Evolutionary conservation across 176 grass and related monocot species (phyloP).

Genomic region (Ensete ventricosum): DNA sequence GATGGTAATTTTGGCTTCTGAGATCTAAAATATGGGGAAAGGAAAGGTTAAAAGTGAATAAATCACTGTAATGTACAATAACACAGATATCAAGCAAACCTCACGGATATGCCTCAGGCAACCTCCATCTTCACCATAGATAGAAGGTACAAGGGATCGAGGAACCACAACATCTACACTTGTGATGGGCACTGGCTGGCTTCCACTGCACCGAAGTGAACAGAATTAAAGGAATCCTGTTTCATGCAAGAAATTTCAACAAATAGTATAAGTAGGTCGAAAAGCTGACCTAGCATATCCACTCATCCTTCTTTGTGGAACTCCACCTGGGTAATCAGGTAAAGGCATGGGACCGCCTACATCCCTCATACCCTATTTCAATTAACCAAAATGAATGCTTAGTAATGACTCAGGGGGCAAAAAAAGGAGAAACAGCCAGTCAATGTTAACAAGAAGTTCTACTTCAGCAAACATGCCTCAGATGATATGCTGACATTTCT

Average conservation of each 20-base stretch:
- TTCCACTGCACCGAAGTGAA: constrained; percentile 28
- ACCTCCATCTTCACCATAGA: constrained; percentile 83
- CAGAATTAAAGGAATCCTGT: background rate
- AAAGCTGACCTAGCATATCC: constrained; percentile 60
- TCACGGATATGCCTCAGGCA: constrained; percentile 74
- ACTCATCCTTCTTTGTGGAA: constrained; percentile 45
- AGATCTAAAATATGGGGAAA: constrained; percentile 43
- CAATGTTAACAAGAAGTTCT: background rate
- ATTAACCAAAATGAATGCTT: constrained; percentile 3
- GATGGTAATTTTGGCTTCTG: constrained; percentile 83
- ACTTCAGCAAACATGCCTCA: background rate
- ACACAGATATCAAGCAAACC: constrained; percentile 29
- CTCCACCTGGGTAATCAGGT: constrained; percentile 41
- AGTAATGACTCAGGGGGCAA: background rate
- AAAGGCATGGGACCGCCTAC: constrained; percentile 36
- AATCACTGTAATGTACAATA: background rate
- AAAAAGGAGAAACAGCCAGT: constrained; percentile 8
- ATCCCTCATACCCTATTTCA: constrained; percentile 41
- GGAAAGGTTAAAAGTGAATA: constrained; percentile 8
- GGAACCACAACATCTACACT: constrained; percentile 81
- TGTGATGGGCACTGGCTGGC: constrained; percentile 50
- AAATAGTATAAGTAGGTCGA: constrained; percentile 1
- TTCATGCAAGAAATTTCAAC: constrained; percentile 6
- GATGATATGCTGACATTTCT: too few species aligned
- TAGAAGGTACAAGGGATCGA: constrained; percentile 46